Evolutionary conservation across 2,329 filamentous ascomycete genomes (phyloP).

Genomic region (Claviceps sp.): DNA sequence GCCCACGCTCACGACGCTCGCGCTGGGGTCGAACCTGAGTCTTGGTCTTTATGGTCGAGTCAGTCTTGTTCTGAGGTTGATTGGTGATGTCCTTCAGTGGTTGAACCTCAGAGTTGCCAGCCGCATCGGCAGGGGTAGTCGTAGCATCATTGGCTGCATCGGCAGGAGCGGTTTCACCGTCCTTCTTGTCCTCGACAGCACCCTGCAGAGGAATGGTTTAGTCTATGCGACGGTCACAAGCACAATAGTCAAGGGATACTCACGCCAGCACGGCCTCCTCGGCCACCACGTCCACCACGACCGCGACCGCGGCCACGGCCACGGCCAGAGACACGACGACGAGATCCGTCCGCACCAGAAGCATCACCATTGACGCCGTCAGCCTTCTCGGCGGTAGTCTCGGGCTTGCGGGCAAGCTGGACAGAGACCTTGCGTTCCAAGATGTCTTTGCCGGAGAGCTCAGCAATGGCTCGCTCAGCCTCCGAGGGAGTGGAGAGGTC

Average conservation of each 20-base stretch:
- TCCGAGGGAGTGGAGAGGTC: constrained; percentile 90
- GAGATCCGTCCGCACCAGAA: constrained; percentile 51
- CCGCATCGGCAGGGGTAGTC: constrained; percentile 31
- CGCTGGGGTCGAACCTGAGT: constrained; percentile 40
- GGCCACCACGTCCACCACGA: constrained; percentile 51
- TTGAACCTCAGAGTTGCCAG: constrained; percentile 38
- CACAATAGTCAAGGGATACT: constrained; percentile 8
- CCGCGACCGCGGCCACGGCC: constrained; percentile 58
- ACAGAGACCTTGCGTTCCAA: constrained; percentile 98
- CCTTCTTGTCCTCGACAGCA: constrained; percentile 31
- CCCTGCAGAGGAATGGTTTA: constrained; percentile 13
- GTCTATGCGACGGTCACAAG: constrained; percentile 25
- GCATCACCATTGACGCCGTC: constrained; percentile 68
- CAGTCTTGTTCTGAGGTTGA: constrained; percentile 38
- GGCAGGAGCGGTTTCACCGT: constrained; percentile 24
- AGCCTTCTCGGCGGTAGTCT: constrained; percentile 64
- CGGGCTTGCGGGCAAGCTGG: constrained; percentile 94
- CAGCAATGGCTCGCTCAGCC: constrained; percentile 86
- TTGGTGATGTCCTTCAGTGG: constrained; percentile 50
- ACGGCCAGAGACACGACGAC: constrained; percentile 49
- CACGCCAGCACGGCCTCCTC: constrained; percentile 35
- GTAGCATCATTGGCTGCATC: constrained; percentile 30
- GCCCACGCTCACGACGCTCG: constrained; percentile 70
- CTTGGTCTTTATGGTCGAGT: constrained; percentile 46
- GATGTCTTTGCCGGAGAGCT: constrained; percentile 95